phyloP scores from a whole-genome alignment of 2,329 filamentous ascomycete genomes.

The Venturia asperata region DNA sequence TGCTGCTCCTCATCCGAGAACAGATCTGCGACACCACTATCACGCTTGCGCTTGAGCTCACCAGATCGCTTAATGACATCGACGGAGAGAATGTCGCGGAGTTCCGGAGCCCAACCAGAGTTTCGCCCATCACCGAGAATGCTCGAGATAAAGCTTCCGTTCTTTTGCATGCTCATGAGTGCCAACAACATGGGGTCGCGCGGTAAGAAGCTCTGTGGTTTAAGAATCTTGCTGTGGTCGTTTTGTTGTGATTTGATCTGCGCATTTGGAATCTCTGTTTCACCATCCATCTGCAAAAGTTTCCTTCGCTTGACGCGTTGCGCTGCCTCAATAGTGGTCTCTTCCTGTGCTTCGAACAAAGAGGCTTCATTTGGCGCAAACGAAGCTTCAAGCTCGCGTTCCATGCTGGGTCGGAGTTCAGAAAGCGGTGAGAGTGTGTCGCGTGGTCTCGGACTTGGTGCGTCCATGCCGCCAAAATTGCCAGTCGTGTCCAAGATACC shows the following conservation, averaged over 20 bases:
- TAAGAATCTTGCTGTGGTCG: constrained; percentile 80
- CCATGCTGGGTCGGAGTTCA: constrained; percentile 44
- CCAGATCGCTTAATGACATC: constrained; percentile 68
- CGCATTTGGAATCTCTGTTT: constrained; percentile 67
- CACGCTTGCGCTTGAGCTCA: constrained; percentile 88
- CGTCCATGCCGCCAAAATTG: constrained; percentile 14
- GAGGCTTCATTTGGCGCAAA: constrained; percentile 29
- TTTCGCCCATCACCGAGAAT: constrained; percentile 76
- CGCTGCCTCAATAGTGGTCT: constrained; percentile 45
- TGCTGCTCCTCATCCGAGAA: constrained; percentile 56
- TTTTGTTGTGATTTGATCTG: constrained; percentile 82
- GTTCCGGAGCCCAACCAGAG: constrained; percentile 80
- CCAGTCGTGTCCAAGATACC: constrained; percentile 18
- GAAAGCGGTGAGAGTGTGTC: constrained; percentile 49
- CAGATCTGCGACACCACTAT: constrained; percentile 76
- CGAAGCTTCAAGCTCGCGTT: constrained; percentile 56
- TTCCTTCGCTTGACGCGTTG: constrained; percentile 73
- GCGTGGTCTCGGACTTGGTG: constrained; percentile 30
- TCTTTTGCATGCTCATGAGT: constrained; percentile 86
- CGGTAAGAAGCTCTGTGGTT: constrained; percentile 73
- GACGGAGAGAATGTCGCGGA: constrained; percentile 84
- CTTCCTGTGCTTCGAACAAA: constrained; percentile 42
- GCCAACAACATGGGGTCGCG: constrained; percentile 80
- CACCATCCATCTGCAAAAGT: constrained; percentile 70
- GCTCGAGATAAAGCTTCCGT: constrained; percentile 79